Conservation (phyloP, 2,329 filamentous ascomycete genomes). For the Phyllosticta ampelicida region DNA sequence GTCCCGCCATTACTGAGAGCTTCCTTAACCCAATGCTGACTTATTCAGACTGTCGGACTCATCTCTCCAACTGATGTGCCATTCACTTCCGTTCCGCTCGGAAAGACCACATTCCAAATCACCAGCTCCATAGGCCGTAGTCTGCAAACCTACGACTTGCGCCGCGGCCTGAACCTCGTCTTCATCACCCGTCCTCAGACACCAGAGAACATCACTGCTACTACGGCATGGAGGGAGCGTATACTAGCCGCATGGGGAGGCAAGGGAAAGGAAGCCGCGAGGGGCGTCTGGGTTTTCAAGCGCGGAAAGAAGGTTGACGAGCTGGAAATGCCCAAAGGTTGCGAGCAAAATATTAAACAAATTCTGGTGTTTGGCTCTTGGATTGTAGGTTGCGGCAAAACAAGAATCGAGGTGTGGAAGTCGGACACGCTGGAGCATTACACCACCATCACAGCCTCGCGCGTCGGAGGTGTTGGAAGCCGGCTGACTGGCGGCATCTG, state of each 20-base stretch:
- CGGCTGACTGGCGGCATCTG: constrained; percentile 68
- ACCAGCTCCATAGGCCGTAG: constrained; percentile 86
- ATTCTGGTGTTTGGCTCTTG: constrained; percentile 81
- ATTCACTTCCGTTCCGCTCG: constrained; percentile 78
- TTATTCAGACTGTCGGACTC: constrained; percentile 69
- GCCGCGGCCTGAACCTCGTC: constrained; percentile 78
- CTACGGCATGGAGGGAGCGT: constrained; percentile 74
- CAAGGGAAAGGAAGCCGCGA: constrained; percentile 36
- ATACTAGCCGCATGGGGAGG: constrained; percentile 87
- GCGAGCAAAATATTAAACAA: constrained; percentile 61
- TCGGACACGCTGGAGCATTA: constrained; percentile 75
- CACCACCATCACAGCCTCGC: constrained; percentile 60
- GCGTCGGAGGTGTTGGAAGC: constrained; percentile 48
- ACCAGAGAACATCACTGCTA: constrained; percentile 74
- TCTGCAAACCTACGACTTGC: constrained; percentile 92
- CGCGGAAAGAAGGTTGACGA: constrained; percentile 75
- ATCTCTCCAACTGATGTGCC: constrained; percentile 85
- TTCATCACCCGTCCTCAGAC: constrained; percentile 91
- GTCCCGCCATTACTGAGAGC: constrained; percentile 21
- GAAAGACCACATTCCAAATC: constrained; percentile 93
- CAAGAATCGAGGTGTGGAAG: constrained; percentile 82
- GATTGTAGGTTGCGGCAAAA: constrained; percentile 70
- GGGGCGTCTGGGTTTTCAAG: constrained; percentile 85
- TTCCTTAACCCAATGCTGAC: neutral
- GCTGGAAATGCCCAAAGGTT: constrained; percentile 54